Percentiles rank a stretch among this genome's conserved stretches.
phyloP scores from a whole-genome alignment of 306 rosid species.

The Quercus parvula region DNA sequence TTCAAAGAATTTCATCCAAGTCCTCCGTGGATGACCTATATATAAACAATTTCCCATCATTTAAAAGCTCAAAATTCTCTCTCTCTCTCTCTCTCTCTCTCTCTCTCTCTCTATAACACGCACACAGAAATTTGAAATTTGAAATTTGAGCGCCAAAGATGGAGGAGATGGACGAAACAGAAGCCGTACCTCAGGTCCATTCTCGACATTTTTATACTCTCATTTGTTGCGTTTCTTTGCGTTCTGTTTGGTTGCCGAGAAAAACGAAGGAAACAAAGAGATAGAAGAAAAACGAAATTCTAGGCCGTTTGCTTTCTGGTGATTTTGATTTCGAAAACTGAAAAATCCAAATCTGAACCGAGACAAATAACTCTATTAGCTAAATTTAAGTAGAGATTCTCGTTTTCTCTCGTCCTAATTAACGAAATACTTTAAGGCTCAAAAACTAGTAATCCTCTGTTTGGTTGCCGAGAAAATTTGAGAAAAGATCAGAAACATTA shows the following conservation, averaged over 20 bases:
- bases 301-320: not conserved
- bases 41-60: too few species aligned
- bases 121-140: not conserved
- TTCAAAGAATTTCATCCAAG: too few species aligned
- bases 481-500: not conserved
- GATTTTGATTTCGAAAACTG: not conserved
- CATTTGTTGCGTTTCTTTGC: conserved; percentile 3
- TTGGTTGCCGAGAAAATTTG: conserved; percentile 8
- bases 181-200: conserved; percentile 76
- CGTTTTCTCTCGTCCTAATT: not conserved
- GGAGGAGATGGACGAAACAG: conserved; percentile 89
- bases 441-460: not conserved
- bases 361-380: not conserved
- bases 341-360: not conserved
- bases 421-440: not conserved
- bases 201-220: conserved; percentile 2
- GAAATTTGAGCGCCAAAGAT: conserved; percentile 30
- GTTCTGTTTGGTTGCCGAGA: conserved; percentile 25
- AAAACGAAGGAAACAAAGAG: conserved; percentile 3
- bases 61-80: not conserved
- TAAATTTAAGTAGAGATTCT: not conserved
- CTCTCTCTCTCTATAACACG: not conserved
- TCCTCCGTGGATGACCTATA: too few species aligned
- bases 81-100: not conserved
- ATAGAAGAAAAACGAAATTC: not conserved